phyloP scores from a whole-genome alignment of 2,329 filamentous ascomycete genomes.

The Calonectria pteridis region DNA sequence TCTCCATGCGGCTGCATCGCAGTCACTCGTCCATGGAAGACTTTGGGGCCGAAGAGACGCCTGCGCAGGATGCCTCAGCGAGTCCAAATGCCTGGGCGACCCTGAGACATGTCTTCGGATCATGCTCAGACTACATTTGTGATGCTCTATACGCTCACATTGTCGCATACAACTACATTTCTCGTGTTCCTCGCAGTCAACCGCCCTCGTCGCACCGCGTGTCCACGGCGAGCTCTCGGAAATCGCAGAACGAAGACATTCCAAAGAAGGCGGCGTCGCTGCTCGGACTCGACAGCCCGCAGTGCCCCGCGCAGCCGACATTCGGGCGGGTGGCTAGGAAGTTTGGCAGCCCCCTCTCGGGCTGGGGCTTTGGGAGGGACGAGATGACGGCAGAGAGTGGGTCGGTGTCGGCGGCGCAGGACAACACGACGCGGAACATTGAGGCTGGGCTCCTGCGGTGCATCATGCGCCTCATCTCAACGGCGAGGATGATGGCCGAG shows the following conservation, averaged over 20 bases:
- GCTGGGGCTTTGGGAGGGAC: constrained; percentile 43
- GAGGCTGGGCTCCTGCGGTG: constrained; percentile 64
- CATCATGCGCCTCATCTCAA: constrained; percentile 63
- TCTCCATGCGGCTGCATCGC: constrained; percentile 31
- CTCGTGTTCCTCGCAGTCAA: constrained; percentile 46
- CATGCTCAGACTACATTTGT: constrained; percentile 66
- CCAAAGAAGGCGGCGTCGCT: constrained; percentile 66
- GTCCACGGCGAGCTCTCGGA: constrained; percentile 32
- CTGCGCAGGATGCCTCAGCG: constrained; percentile 31
- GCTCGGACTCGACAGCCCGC: constrained; percentile 57
- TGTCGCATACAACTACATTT: constrained; percentile 70
- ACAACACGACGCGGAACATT: constrained; percentile 57
- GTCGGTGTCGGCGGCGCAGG: constrained; percentile 38
- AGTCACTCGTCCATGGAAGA: constrained; percentile 28
- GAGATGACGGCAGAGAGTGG: constrained; percentile 36
- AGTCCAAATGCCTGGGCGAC: constrained; percentile 55
- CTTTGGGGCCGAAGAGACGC: constrained; percentile 19
- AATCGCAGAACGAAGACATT: constrained; percentile 51
- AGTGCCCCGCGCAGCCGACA: constrained; percentile 30
- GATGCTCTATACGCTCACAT: constrained; percentile 71
- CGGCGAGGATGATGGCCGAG: constrained; percentile 56
- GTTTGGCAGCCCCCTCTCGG: constrained; percentile 41
- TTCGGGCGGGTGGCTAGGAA: constrained; percentile 41
- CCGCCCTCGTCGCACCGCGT: constrained; percentile 29
- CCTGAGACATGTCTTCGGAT: constrained; percentile 65